Evolutionary conservation across 495 filamentous ascomycete genomes (phyloP), one percentile per base, ranked within the genome.

Genomic region (Aspergillus coremiiformis): DNA sequence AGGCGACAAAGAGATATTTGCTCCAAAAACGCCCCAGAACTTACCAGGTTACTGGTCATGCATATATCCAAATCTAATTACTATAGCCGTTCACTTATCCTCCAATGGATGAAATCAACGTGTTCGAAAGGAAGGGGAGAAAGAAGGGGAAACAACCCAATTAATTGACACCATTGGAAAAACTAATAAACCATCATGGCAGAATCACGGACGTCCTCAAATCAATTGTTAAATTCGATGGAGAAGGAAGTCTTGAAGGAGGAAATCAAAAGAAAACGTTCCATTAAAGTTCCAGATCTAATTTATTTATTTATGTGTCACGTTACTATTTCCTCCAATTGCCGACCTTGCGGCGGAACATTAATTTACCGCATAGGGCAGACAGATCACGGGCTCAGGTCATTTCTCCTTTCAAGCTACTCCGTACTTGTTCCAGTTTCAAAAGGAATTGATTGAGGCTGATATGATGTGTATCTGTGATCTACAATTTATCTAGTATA

Each of bases 201-300:
- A 14, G 12, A 3, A 35, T 11, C 8, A 30, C 8, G 27, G 2
- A 7, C 27, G 27, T 30, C 7, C 12, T 30, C 8, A 8, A 27
- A 27, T 4, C 24, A 8, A 30, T 30, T 9, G 41, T 1, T 21
- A 26, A 19, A 44, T 23, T 9, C 33, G 14, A 17, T n/a, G n/a
- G n/a, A n/a, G n/a, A n/a, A n/a, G n/a, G n/a, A n/a, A n/a, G n/a
- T n/a, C n/a, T n/a, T n/a, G n/a, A n/a, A n/a, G n/a, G 24, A 14
- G 35, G 14, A 24, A 32, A 27, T 19, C 42, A 47, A 42, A 27
- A 47, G 5, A 14, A 24, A 44, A 55, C 47, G 58, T 55, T 50
- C 44, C 51, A 61, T 55, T 57, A 61, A 55, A 54, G 48, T 61
- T 61, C 47, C 21, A 29, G 49, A 51, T 29, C 23, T n/a, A n/a